Evolutionary conservation across 345 rosid genomes (phyloP).

Genomic region (Salix koriyanagi): DNA sequence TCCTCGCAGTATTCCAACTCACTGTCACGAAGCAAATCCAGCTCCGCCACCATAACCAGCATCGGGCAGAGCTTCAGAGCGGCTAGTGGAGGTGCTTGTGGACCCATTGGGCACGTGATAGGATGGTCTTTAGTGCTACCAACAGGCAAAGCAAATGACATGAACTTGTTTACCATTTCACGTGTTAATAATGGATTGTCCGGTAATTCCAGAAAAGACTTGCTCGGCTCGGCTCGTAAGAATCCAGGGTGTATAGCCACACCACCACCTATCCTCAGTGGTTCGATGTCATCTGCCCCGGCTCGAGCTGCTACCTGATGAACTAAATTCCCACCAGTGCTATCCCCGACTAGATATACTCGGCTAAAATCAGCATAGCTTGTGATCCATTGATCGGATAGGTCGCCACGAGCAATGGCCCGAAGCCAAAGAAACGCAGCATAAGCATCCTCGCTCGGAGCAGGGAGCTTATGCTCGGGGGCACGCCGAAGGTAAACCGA

Average conservation of each 20-base stretch:
- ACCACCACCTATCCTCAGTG: constrained; percentile 38
- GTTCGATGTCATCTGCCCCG: constrained; percentile 20
- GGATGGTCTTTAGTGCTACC: constrained; percentile 11
- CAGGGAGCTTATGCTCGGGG: constrained; percentile 62
- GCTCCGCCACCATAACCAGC: not conserved
- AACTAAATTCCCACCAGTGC: constrained; percentile 68
- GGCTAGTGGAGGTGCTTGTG: not conserved
- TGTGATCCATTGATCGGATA: constrained; percentile 35
- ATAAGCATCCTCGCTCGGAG: constrained; percentile 55
- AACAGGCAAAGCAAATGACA: not conserved
- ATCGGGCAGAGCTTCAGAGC: not conserved
- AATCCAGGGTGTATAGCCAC: constrained; percentile 56
- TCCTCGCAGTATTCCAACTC: constrained; percentile 5
- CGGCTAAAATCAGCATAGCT: constrained; percentile 32
- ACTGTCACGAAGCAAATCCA: not conserved
- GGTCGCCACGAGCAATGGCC: constrained; percentile 27
- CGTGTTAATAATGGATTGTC: constrained; percentile 3
- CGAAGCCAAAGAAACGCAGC: constrained; percentile 43
- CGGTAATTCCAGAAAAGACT: not conserved
- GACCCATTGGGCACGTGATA: constrained; percentile 4
- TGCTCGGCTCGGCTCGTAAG: not conserved
- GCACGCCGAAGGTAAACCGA: constrained; percentile 57
- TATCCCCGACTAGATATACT: constrained; percentile 61
- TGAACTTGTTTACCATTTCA: constrained; percentile 4
- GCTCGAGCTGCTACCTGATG: constrained; percentile 41